These are phyloP conservation scores for Solanum dulcamara DNA, from an alignment of 257 asterid genomes.

Conservation along the genomic window DNA sequence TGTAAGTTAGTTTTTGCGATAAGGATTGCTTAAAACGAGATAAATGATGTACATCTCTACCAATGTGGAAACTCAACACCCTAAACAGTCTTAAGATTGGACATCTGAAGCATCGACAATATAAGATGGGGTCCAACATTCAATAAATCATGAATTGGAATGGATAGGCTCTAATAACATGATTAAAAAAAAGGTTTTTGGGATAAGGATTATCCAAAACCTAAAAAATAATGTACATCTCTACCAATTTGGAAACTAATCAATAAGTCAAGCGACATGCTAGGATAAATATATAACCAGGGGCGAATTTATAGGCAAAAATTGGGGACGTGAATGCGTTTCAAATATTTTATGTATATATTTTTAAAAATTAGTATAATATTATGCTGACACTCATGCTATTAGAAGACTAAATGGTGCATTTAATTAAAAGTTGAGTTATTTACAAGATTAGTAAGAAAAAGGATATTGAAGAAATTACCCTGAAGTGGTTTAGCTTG, in stretches of 20 bases:
- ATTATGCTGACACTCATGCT: background rate
- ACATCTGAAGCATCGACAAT: background rate
- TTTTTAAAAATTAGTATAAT: too few relatives aligned
- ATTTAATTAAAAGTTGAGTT: background rate
- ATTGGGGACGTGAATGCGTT: background rate
- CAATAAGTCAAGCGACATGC: too few relatives aligned
- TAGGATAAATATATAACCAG: too few relatives aligned
- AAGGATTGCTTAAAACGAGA: background rate
- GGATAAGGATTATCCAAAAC: background rate
- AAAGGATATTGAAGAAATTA: background rate
- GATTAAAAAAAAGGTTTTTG: background rate
- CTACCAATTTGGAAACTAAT: background rate
- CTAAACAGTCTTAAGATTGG: background rate
- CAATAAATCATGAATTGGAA: background rate
- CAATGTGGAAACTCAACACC: background rate
- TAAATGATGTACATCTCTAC: background rate
- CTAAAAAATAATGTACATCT: background rate
- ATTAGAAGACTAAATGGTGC: background rate
- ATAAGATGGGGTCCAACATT: background rate
- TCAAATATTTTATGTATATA: background rate
- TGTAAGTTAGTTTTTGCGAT: background rate
- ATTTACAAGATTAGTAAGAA: background rate
- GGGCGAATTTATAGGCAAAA: too few relatives aligned
- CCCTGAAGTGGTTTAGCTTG: constrained; percentile 41
- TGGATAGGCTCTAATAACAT: background rate